Percentiles rank a stretch among this genome's conserved stretches.
These are phyloP conservation scores for Trichoderma gracile DNA, from an alignment of 2,329 filamentous ascomycete genomes.

Conservation along the genomic window DNA sequence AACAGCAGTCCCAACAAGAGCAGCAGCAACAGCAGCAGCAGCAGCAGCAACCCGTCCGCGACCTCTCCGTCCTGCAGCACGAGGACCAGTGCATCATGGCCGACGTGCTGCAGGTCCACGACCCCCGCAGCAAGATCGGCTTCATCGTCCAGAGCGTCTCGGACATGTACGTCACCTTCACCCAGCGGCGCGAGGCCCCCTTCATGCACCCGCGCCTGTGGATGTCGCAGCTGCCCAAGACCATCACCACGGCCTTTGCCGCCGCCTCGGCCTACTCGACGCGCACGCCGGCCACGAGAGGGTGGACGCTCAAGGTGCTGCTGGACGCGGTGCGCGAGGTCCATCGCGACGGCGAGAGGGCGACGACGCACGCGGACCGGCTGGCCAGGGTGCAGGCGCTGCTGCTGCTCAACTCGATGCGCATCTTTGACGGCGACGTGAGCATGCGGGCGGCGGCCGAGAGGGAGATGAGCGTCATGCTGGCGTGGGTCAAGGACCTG, in stretches of 20 bases:
- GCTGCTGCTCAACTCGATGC: constrained; percentile 44
- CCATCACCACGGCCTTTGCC: constrained; percentile 45
- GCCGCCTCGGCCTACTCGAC: constrained; percentile 43
- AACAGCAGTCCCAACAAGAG: constrained; percentile 21
- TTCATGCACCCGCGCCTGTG: constrained; percentile 49
- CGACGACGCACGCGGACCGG: constrained; percentile 40
- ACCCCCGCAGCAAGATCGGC: constrained; percentile 40
- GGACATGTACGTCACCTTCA: constrained; percentile 39
- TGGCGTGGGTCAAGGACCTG: constrained; percentile 43
- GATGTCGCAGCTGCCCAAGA: constrained; percentile 41
- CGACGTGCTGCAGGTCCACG: constrained; percentile 41
- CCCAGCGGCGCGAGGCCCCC: constrained; percentile 41
- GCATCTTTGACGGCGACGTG: constrained; percentile 48
- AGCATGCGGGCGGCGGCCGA: constrained; percentile 44
- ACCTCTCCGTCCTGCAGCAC: constrained; percentile 34
- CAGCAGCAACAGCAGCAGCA: constrained; percentile 18
- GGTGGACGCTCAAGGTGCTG: constrained; percentile 44
- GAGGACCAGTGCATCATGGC: constrained; percentile 31
- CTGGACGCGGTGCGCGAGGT: constrained; percentile 42
- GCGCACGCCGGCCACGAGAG: constrained; percentile 42
- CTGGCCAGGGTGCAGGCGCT: constrained; percentile 48
- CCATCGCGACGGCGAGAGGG: constrained; percentile 39
- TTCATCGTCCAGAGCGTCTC: constrained; percentile 39
- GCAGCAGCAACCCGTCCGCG: constrained; percentile 34
- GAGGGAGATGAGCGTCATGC: constrained; percentile 40